A percentile compares a stretch with the other conserved stretches of the same genome.
These are phyloP conservation scores for Mycena galericulata DNA, from an alignment of 768 basidiomycete genomes.

Conservation along the genomic window DNA sequence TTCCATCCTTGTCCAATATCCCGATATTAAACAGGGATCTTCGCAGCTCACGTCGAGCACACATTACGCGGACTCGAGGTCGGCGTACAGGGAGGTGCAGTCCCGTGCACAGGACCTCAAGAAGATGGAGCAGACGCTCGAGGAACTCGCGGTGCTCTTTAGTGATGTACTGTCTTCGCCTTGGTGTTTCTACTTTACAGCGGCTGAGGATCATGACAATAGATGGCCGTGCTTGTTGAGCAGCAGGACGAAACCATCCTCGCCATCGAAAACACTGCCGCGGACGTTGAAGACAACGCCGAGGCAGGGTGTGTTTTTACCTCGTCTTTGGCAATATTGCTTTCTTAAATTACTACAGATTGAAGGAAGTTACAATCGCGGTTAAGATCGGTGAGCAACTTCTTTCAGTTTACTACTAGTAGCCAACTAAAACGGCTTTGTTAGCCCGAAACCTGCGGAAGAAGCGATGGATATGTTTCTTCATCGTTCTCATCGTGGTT, in stretches of 20 bases:
- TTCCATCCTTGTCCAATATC: slow-evolving; percentile 10
- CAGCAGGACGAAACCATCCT: slow-evolving; percentile 85
- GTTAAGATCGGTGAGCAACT: slow-evolving; percentile 1
- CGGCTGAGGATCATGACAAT: no score
- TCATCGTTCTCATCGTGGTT: slow-evolving; percentile 65
- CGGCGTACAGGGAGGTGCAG: slow-evolving; percentile 90
- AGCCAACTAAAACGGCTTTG: slow-evolving; percentile 65
- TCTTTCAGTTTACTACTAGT: not conserved
- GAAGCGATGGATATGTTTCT: slow-evolving; percentile 90
- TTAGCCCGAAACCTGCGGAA: slow-evolving; percentile 76
- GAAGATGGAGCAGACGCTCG: slow-evolving; percentile 87
- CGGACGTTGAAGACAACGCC: slow-evolving; percentile 74
- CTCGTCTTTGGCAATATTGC: not conserved
- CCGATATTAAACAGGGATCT: no score
- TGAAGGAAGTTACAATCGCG: not conserved
- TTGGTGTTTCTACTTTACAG: no score
- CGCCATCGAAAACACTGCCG: slow-evolving; percentile 71
- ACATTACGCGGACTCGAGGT: slow-evolving; percentile 85
- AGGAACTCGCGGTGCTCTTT: slow-evolving; percentile 91
- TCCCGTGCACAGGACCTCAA: slow-evolving; percentile 88
- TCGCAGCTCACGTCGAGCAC: slow-evolving; percentile 78
- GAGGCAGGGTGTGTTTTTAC: slow-evolving; percentile 70
- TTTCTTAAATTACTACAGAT: not conserved
- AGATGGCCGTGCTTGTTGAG: slow-evolving; percentile 85
- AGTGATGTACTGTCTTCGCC: slow-evolving; percentile 72